phyloP scores from a whole-genome alignment of 306 rosid species.

The Castanospermum australe region DNA sequence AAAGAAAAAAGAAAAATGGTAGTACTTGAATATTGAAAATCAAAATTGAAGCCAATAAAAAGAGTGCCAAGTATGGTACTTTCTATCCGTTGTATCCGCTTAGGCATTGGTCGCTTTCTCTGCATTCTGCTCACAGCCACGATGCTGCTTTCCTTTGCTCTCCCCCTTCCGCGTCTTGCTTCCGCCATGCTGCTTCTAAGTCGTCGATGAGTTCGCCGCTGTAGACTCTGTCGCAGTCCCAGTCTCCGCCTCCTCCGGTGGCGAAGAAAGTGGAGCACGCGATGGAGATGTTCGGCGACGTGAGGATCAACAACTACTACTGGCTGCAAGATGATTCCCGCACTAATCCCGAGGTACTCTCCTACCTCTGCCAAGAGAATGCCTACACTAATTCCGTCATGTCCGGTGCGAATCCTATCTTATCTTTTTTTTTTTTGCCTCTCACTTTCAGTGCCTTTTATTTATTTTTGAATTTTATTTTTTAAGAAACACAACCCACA shows the following conservation, averaged over 20 bases:
- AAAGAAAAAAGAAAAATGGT: background rate
- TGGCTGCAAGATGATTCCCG: conserved; percentile 96
- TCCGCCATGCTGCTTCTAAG: conserved; percentile 10
- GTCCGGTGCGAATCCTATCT: conserved; percentile 49
- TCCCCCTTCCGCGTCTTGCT: conserved; percentile 18
- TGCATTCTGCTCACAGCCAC: conserved; percentile 34
- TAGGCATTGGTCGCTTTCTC: too few species aligned
- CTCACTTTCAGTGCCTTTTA: background rate
- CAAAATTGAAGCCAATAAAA: background rate
- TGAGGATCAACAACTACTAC: conserved; percentile 73
- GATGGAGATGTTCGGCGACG: conserved; percentile 81
- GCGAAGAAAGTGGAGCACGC: conserved; percentile 73
- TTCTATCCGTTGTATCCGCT: too few species aligned
- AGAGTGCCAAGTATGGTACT: conserved; percentile 8
- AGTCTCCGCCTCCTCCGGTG: conserved; percentile 50
- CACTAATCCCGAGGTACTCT: conserved; percentile 56
- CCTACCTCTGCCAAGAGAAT: conserved; percentile 70
- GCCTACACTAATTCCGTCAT: conserved; percentile 56
- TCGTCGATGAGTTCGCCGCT: conserved; percentile 33
- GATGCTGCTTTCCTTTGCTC: conserved; percentile 22
- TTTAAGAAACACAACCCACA: too few species aligned
- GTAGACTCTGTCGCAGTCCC: conserved; percentile 29
- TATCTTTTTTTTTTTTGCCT: background rate
- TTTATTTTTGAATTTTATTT: background rate
- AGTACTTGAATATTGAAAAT: background rate